These are phyloP conservation scores for Aspergillus funiculosus DNA, from an alignment of 495 filamentous ascomycete species.

Conservation along the genomic window DNA sequence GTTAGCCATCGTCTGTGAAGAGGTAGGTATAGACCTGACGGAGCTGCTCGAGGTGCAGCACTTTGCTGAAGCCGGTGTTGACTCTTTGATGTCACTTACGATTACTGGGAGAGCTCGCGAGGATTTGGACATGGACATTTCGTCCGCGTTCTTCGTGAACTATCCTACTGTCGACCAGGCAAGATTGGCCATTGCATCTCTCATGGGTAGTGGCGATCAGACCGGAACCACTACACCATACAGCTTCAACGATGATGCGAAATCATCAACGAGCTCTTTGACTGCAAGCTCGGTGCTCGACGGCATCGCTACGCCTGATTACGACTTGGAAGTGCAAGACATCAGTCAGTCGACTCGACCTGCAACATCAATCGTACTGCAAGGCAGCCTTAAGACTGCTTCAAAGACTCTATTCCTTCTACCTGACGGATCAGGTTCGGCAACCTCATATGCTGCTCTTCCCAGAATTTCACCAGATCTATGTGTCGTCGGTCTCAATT, in stretches of 20 bases:
- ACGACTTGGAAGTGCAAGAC: background rate
- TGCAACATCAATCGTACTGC: constrained; percentile 38
- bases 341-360: constrained; percentile 21
- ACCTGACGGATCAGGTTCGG: constrained; percentile 71
- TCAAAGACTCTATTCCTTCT: constrained; percentile 61
- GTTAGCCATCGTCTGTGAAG: too few species aligned
- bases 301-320: too few species aligned
- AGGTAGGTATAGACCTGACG: too few species aligned
- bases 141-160: background rate
- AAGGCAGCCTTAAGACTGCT: constrained; percentile 47
- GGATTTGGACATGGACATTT: background rate
- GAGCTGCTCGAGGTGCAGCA: too few species aligned
- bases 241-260: too few species aligned
- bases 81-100: background rate
- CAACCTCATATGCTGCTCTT: constrained; percentile 56
- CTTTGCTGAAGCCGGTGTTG: background rate
- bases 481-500: constrained; percentile 56
- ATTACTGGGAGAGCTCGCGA: background rate
- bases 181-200: too few species aligned
- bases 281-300: background rate
- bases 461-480: constrained; percentile 37
- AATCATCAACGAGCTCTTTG: background rate
- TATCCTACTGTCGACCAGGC: too few species aligned
- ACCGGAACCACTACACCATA: too few species aligned
- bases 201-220: too few species aligned